A percentile compares a stretch with the other conserved stretches of the same genome.
phyloP scores from a whole-genome alignment of 768 basidiomycete genomes.

The Agrocybe chaxingu region DNA sequence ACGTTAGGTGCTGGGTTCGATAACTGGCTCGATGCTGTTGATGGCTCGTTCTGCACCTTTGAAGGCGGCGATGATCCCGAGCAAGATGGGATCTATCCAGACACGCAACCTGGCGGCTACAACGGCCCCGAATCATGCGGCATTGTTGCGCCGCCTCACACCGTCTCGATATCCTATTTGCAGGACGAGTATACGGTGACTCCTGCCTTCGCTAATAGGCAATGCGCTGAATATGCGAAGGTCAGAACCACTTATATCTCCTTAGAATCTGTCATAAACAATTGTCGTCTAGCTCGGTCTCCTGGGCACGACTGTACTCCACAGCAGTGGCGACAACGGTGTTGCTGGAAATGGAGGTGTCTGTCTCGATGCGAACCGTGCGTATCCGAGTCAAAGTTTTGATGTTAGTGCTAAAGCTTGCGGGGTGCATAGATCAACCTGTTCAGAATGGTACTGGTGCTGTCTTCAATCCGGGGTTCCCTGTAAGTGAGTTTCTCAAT shows the following conservation, averaged over 20 bases:
- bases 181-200: slow-evolving; percentile 41
- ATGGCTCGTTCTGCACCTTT: slow-evolving; percentile 41
- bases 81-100: slow-evolving; percentile 29
- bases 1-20: slow-evolving; percentile 41
- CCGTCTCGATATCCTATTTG: slow-evolving; percentile 40
- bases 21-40: slow-evolving; percentile 47
- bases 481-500: slow-evolving; percentile 10
- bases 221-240: slow-evolving; percentile 46
- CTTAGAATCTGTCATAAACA: not conserved
- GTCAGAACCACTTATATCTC: slow-evolving; percentile 7
- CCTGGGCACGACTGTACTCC: slow-evolving; percentile 56
- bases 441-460: slow-evolving; percentile 14
- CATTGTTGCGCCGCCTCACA: slow-evolving; percentile 36
- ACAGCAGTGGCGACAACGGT: slow-evolving; percentile 59
- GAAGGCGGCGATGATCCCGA: slow-evolving; percentile 41
- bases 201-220: slow-evolving; percentile 36
- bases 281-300: slow-evolving; percentile 41
- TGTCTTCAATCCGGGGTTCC: slow-evolving; percentile 24
- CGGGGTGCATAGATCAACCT: slow-evolving; percentile 17
- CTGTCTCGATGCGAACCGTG: slow-evolving; percentile 44
- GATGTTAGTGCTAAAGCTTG: too few species aligned
- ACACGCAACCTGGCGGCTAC: slow-evolving; percentile 28
- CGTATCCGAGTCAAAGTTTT: not conserved
- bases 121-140: slow-evolving; percentile 35
- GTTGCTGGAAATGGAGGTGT: slow-evolving; percentile 36